Base-by-base conservation (phyloP, 1,139 yeast species). In the Geotrichum aggregatum region DNA sequence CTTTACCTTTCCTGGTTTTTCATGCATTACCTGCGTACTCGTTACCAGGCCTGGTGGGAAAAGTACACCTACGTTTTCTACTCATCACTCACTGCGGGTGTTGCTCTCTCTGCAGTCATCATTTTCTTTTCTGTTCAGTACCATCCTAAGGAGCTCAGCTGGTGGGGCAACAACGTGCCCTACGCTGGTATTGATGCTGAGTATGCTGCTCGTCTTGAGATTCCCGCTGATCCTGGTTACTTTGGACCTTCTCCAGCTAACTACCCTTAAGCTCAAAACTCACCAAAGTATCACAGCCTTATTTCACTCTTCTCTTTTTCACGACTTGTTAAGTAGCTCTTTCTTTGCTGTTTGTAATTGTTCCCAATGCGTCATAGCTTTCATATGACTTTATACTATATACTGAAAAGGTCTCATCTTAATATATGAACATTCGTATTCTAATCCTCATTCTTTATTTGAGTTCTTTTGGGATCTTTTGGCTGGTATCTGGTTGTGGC, bases 81-180 rank as follows among this genome's bases (percentile, higher is more conserved):
- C 36, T 76, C 82, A 56, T 84, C 79, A 1, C 68, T 81, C 14
- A 77, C 79, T 24, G 80, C 83, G 1, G 86, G 85, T 13, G 57
- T 61, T 10, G 69, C 68, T 19, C 57, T 65, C 41, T 56, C 68
- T 11, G 67, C 66, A 10, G 56, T 68, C 30, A 64, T 81, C 47
- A 78, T 80, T 39, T 74, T 81, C 67, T 79, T 82, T 60, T 74
- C 81, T 69, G n/a, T n/a, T n/a, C n/a, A n/a, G n/a, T n/a, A n/a
- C n/a, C n/a, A n/a, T n/a, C n/a, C n/a, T n/a, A n/a, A 72, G 22
- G 62, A 64, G 11, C 54, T 44, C 53, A 59, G 58, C 55, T 81
- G 86, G 85, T 80, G 85, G 85, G 85, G 85, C 1, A 81, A 80
- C 62, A 66, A 60, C 28, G 79, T 79, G 19, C 53, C 69, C 2